Percentiles rank a stretch among this genome's conserved stretches.
Evolutionary conservation across 495 filamentous ascomycete genomes (phyloP).

Genomic region (Trichocladium antarcticum): DNA sequence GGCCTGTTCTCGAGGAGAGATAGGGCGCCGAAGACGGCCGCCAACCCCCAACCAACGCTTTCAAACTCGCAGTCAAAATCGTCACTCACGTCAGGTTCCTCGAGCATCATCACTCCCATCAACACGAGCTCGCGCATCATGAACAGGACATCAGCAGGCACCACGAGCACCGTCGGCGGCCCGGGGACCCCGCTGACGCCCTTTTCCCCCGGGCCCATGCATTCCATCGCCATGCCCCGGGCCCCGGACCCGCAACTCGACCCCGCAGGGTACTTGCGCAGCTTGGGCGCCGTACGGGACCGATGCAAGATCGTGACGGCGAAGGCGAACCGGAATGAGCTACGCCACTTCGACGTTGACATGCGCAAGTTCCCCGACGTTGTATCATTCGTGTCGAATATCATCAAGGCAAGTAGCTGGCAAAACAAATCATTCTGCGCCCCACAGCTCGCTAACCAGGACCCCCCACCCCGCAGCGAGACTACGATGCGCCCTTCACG

Average conservation of each 20-base stretch:
- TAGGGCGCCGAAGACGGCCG: conserved; percentile 35
- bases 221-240: conserved; percentile 60
- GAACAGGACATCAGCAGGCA: conserved; percentile 30
- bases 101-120: conserved; percentile 26
- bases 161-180: conserved; percentile 28
- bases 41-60: conserved; percentile 19
- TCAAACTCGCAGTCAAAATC: conserved; percentile 26
- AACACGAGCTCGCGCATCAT: conserved; percentile 22
- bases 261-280: conserved; percentile 84
- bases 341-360: conserved; percentile 88
- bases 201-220: conserved; percentile 30
- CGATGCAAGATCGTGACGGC: conserved; percentile 59
- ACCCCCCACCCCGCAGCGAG: conserved; percentile 56
- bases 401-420: conserved; percentile 67
- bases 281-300: conserved; percentile 80
- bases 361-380: conserved; percentile 78
- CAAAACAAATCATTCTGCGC: no score
- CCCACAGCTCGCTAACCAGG: no score
- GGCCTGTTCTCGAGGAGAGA: conserved; percentile 43
- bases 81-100: conserved; percentile 26
- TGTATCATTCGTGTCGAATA: conserved; percentile 83
- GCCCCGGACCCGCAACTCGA: conserved; percentile 84
- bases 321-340: conserved; percentile 65
- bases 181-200: conserved; percentile 35
- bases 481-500: conserved; percentile 76